Percentiles rank a stretch among this genome's conserved stretches.
phyloP scores from a whole-genome alignment of 257 asterid genomes.

The Solanum etuberosum region DNA sequence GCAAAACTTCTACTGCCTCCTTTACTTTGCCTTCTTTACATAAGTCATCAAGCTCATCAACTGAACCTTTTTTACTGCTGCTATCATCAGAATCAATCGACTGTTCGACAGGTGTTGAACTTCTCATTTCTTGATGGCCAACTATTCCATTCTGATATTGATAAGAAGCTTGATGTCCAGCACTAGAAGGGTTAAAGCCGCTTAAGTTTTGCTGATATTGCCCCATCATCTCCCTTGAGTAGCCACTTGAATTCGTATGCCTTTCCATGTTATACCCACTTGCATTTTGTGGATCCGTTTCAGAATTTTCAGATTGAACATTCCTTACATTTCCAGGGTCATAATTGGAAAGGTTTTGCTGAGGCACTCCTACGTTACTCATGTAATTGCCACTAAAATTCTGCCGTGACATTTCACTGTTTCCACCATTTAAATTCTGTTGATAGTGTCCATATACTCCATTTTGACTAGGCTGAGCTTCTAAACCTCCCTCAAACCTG shows the following conservation, averaged over 20 bases:
- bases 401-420: slow-evolving; percentile 5
- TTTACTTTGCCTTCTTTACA: slow-evolving; percentile 38
- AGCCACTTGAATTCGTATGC: not conserved
- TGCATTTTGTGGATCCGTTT: not conserved
- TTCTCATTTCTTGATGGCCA: slow-evolving; percentile 7
- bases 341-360: slow-evolving; percentile 4
- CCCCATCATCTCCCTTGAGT: not conserved
- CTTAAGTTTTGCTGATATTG: slow-evolving; percentile 9
- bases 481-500: not conserved
- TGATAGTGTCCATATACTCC: not conserved
- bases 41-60: slow-evolving; percentile 50
- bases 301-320: slow-evolving; percentile 4
- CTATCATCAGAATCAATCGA: slow-evolving; percentile 15
- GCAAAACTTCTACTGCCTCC: slow-evolving; percentile 52
- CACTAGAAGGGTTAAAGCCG: slow-evolving; percentile 6
- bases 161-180: slow-evolving; percentile 9
- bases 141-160: slow-evolving; percentile 10
- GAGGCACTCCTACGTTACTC: not conserved
- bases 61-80: slow-evolving; percentile 4
- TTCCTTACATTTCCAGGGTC: slow-evolving; percentile 12
- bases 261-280: not conserved
- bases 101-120: slow-evolving; percentile 3
- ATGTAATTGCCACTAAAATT: slow-evolving; percentile 8
- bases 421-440: slow-evolving; percentile 8
- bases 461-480: not conserved